A percentile compares a stretch with the other conserved stretches of the same genome.
Conservation (phyloP, 2,329 filamentous ascomycete genomes). For the Fusarium avenaceum region DNA sequence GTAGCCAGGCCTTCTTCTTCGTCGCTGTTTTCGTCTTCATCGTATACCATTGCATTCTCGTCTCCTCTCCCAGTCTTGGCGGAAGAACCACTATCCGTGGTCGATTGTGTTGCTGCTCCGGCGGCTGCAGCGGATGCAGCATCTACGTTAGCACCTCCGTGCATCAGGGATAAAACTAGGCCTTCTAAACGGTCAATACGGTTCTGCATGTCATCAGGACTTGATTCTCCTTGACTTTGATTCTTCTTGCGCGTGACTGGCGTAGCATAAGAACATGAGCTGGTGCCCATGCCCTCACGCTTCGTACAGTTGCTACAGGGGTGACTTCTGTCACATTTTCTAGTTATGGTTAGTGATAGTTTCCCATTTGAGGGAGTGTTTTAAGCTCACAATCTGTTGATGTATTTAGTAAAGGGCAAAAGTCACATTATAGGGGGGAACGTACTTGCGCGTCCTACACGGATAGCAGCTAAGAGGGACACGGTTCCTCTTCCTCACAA, state of each 20-base stretch:
- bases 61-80: constrained; percentile 68
- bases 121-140: constrained; percentile 54
- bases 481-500: constrained; percentile 92
- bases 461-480: constrained; percentile 92
- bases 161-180: constrained; percentile 93
- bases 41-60: constrained; percentile 62
- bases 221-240: constrained; percentile 70
- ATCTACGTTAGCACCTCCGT: constrained; percentile 75
- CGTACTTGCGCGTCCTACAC: constrained; percentile 91
- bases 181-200: constrained; percentile 95
- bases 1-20: constrained; percentile 76
- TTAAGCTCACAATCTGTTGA: constrained; percentile 55
- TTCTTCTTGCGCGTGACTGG: constrained; percentile 79
- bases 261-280: constrained; percentile 87
- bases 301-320: constrained; percentile 97
- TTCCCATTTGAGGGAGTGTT: not conserved
- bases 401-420: constrained; percentile 51
- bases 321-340: constrained; percentile 93
- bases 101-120: constrained; percentile 55
- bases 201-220: constrained; percentile 97
- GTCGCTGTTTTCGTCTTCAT: constrained; percentile 74
- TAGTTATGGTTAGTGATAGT: constrained; percentile 48
- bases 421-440: constrained; percentile 50
- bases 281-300: constrained; percentile 83
- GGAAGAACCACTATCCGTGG: constrained; percentile 61